phyloP scores from a whole-genome alignment of 371 early-diverging fungal genomes.

The Mucor indicus region DNA sequence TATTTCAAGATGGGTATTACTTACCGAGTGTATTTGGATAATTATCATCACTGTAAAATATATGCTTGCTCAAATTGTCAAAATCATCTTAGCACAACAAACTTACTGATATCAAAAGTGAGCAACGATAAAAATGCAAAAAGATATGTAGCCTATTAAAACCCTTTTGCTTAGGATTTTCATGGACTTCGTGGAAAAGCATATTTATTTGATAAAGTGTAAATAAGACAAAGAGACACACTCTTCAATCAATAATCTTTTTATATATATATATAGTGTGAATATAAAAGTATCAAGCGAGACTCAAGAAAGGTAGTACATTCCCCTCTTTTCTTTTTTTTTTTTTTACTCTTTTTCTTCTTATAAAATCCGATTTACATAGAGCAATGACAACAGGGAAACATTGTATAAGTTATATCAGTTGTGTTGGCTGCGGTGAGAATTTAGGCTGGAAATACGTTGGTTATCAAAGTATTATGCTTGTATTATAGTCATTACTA shows the following conservation, averaged over 20 bases:
- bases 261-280: neutral
- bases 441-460: constrained; percentile 75
- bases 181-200: constrained; percentile 65
- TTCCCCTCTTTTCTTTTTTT: neutral
- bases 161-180: constrained; percentile 41
- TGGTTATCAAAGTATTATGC: constrained; percentile 27
- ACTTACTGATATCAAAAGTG: constrained; percentile 68
- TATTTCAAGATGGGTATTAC: constrained; percentile 51
- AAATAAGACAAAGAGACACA: constrained; percentile 2
- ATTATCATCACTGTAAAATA: constrained; percentile 27
- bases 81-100: constrained; percentile 69
- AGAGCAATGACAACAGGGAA: constrained; percentile 68
- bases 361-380: constrained; percentile 43
- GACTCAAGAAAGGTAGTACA: constrained; percentile 2
- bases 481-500: neutral
- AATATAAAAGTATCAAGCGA: constrained; percentile 1
- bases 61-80: constrained; percentile 68
- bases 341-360: no score
- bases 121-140: neutral
- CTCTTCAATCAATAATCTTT: neutral
- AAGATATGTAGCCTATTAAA: neutral
- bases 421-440: constrained; percentile 55
- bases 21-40: constrained; percentile 54
- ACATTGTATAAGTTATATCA: constrained; percentile 66
- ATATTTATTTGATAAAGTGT: constrained; percentile 62